Percentiles rank a stretch among this genome's conserved stretches.
These are phyloP conservation scores for Penicillium simplicissimum DNA, from an alignment of 495 filamentous ascomycete genomes.

Conservation along the genomic window DNA sequence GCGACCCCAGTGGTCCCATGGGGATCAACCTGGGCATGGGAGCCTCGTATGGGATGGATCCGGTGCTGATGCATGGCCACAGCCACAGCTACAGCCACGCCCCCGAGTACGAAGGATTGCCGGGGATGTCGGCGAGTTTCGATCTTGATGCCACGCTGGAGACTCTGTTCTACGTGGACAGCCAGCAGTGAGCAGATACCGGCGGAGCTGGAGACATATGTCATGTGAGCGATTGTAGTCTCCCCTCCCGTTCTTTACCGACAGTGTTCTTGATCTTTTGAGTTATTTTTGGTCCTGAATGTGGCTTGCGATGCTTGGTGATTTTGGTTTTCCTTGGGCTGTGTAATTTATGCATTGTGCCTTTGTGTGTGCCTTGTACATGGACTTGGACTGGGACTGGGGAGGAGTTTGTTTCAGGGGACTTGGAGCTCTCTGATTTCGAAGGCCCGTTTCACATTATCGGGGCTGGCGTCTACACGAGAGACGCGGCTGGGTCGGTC, in stretches of 20 bases:
- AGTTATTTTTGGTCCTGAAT: not conserved
- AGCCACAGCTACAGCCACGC: not conserved
- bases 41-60: slow-evolving; percentile 28
- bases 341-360: not conserved
- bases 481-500: not conserved
- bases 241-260: slow-evolving; percentile 13
- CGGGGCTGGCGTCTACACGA: not conserved
- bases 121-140: slow-evolving; percentile 25
- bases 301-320: too few species aligned
- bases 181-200: slow-evolving; percentile 20
- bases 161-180: slow-evolving; percentile 40
- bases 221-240: slow-evolving; percentile 27
- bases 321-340: not conserved
- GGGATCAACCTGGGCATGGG: not conserved
- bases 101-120: slow-evolving; percentile 32
- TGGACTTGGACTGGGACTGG: not conserved
- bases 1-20: not conserved
- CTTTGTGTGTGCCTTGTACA: not conserved
- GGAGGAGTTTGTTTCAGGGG: not conserved
- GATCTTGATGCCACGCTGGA: slow-evolving; percentile 33
- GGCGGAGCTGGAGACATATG: slow-evolving; percentile 41
- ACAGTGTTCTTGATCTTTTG: not conserved
- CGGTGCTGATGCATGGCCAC: slow-evolving; percentile 23
- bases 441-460: not conserved
- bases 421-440: not conserved